phyloP scores from a whole-genome alignment of 2,329 filamentous ascomycete genomes.

The Lasiodiplodia citricola region DNA sequence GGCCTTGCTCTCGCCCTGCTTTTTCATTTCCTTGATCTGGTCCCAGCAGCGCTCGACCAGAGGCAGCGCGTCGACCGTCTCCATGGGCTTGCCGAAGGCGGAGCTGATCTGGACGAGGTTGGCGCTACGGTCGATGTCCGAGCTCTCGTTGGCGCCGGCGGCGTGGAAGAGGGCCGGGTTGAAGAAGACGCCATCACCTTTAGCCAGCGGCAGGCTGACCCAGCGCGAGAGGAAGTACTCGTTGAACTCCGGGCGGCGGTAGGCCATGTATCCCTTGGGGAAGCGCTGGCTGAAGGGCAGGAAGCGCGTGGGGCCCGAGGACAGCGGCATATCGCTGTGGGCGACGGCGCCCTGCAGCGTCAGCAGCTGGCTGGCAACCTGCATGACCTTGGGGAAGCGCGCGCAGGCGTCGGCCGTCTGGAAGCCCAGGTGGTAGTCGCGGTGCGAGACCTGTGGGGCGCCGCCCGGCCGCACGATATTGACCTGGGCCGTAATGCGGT shows the following conservation, averaged over 20 bases:
- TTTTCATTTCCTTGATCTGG: constrained; percentile 41
- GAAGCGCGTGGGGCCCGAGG: constrained; percentile 65
- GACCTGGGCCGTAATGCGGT: constrained; percentile 66
- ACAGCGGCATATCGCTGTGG: constrained; percentile 64
- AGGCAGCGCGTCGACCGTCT: constrained; percentile 60
- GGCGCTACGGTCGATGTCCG: constrained; percentile 59
- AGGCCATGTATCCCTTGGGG: constrained; percentile 63
- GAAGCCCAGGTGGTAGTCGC: constrained; percentile 70
- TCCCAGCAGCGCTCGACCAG: constrained; percentile 56
- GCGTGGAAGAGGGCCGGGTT: constrained; percentile 68
- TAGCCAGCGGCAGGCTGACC: constrained; percentile 57
- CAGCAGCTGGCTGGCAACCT: constrained; percentile 61
- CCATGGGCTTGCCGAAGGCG: constrained; percentile 69
- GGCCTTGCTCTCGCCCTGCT: constrained; percentile 44
- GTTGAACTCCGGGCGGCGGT: constrained; percentile 58
- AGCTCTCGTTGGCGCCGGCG: constrained; percentile 62
- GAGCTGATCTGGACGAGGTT: constrained; percentile 67
- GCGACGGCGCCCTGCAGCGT: constrained; percentile 69
- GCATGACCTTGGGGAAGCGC: constrained; percentile 58
- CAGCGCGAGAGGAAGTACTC: constrained; percentile 60
- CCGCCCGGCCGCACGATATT: constrained; percentile 67
- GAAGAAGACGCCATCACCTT: constrained; percentile 68
- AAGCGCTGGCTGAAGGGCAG: constrained; percentile 66
- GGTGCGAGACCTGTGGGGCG: constrained; percentile 62
- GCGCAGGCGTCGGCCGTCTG: constrained; percentile 56